Conservation (phyloP, 257 asterid genomes). For the Osmanthus fragrans region DNA sequence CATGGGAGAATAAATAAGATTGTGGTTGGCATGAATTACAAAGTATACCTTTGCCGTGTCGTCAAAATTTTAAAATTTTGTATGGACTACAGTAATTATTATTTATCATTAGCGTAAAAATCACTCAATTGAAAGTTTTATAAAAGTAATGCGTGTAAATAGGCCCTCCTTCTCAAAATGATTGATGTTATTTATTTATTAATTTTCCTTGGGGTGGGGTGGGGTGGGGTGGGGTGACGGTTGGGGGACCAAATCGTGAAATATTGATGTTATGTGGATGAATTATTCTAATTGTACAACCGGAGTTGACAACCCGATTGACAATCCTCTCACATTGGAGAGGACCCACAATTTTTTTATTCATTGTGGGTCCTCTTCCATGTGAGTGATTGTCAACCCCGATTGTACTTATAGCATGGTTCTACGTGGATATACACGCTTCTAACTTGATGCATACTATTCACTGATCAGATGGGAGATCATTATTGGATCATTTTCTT, state of each 20-base stretch:
- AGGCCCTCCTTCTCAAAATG: neutral
- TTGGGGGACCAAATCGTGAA: neutral
- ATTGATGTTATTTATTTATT: neutral
- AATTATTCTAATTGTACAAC: too few species aligned
- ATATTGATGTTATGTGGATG: neutral
- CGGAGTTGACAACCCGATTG: too few species aligned
- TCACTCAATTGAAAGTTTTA: neutral
- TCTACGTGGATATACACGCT: too few species aligned
- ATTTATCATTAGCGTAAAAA: too few species aligned
- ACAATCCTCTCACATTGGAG: too few species aligned
- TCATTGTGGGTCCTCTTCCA: too few species aligned
- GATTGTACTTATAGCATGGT: too few species aligned
- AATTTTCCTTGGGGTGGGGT: neutral
- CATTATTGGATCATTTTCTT: conserved; percentile 33
- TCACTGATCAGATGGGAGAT: conserved; percentile 32
- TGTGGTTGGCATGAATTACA: neutral
- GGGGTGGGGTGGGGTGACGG: too few species aligned
- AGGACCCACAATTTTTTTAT: too few species aligned
- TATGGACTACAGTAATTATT: neutral
- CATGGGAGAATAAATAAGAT: neutral
- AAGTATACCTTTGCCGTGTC: neutral
- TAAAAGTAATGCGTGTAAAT: neutral
- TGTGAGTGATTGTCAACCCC: too few species aligned
- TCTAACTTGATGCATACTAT: neutral
- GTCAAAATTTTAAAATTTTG: neutral